Evolutionary conservation across 371 early-diverging fungal species (phyloP).

Genomic region (Scutellospora calospora): DNA sequence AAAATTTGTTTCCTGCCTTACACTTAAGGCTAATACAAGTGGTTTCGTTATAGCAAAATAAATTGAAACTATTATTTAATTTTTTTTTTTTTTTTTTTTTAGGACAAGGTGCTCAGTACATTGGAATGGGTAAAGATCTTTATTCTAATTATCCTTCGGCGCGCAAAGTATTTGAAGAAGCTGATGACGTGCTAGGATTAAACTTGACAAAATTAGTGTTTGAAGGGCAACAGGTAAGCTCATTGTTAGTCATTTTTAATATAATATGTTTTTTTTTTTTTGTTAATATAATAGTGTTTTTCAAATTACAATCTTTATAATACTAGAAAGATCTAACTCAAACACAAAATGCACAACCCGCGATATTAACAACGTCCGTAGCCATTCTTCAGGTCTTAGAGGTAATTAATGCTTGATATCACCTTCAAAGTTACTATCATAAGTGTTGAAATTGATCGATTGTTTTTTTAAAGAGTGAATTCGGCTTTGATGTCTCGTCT

Average conservation of each 20-base stretch:
- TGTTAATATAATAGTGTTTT: not conserved
- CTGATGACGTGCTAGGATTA: conserved; percentile 81
- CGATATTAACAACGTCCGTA: conserved; percentile 90
- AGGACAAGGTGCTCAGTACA: conserved; percentile 89
- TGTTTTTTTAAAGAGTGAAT: conserved; percentile 60
- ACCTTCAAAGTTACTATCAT: not conserved
- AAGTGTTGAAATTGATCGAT: not conserved
- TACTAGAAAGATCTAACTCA: conserved; percentile 71
- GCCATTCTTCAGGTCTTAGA: conserved; percentile 90
- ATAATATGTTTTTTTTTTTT: not conserved
- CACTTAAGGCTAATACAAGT: not conserved
- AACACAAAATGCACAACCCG: conserved; percentile 95
- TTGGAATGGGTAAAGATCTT: conserved; percentile 96
- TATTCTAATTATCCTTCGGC: conserved; percentile 79
- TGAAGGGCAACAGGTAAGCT: conserved; percentile 76
- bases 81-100: conserved; percentile 42
- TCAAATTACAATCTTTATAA: not conserved
- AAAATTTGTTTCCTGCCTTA: not conserved
- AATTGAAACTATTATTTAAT: not conserved
- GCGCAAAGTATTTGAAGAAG: conserved; percentile 87
- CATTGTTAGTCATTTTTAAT: not conserved
- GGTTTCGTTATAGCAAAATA: not conserved
- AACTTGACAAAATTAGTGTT: conserved; percentile 82
- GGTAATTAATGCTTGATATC: conserved; percentile 45
- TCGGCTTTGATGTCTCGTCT: conserved; percentile 78